phyloP scores from a whole-genome alignment of 2,329 filamentous ascomycete species.

The Chaetomiaceae sp. region DNA sequence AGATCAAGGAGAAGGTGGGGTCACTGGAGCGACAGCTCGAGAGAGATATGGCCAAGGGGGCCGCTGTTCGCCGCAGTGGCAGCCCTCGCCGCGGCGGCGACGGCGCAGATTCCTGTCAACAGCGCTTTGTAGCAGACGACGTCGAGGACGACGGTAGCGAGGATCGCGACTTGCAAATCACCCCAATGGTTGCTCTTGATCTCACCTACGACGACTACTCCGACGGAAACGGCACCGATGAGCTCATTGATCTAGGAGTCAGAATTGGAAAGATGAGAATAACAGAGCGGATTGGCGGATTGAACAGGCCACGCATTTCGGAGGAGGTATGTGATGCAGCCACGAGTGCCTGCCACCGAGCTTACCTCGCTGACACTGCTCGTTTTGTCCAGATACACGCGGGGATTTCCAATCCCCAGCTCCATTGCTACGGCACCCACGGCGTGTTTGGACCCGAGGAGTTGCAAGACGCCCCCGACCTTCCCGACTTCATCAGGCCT shows the following conservation, averaged over 20 bases:
- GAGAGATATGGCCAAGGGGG: constrained; percentile 56
- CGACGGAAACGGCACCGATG: constrained; percentile 45
- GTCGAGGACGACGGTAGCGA: constrained; percentile 38
- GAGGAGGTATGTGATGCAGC: constrained; percentile 55
- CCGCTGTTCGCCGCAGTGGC: constrained; percentile 16
- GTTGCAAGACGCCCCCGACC: constrained; percentile 17
- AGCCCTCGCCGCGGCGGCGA: constrained; percentile 29
- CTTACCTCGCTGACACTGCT: background rate
- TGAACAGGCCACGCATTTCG: constrained; percentile 64
- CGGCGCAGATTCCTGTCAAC: background rate
- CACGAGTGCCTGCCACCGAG: too few species aligned
- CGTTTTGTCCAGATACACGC: constrained; percentile 25
- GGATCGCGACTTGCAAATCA: constrained; percentile 53
- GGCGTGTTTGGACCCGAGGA: constrained; percentile 1
- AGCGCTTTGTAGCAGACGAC: constrained; percentile 42
- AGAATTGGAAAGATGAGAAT: constrained; percentile 68
- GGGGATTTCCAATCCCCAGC: constrained; percentile 13
- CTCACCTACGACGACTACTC: constrained; percentile 63
- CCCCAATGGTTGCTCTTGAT: constrained; percentile 59
- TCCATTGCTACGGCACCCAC: background rate
- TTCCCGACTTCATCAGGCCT: constrained; percentile 58
- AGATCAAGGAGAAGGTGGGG: constrained; percentile 76
- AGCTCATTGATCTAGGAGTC: constrained; percentile 68
- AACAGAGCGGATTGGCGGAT: constrained; percentile 69
- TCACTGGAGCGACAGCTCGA: constrained; percentile 66